Percentiles rank a stretch among this genome's conserved stretches.
Conservation (phyloP, 176 grass and related monocot genomes). For the Neostapfia colusana region DNA sequence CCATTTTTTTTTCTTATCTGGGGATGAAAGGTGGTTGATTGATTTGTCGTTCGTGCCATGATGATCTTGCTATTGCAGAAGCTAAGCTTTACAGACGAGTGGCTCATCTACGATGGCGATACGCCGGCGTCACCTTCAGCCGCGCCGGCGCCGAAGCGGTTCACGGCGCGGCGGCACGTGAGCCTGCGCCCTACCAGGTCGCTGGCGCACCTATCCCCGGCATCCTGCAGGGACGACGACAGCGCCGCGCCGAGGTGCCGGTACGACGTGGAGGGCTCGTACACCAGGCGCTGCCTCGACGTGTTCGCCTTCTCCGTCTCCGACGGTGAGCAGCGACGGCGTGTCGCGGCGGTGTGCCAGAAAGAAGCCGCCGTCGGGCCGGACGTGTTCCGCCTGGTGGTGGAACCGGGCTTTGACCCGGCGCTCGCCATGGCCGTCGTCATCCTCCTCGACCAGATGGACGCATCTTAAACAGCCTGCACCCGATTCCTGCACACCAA, state of each 20-base stretch:
- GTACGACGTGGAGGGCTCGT: slow-evolving; percentile 77
- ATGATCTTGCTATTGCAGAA: slow-evolving; percentile 44
- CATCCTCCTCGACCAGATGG: slow-evolving; percentile 76
- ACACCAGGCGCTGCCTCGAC: slow-evolving; percentile 56
- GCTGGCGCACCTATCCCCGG: slow-evolving; percentile 49
- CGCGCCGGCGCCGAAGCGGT: slow-evolving; percentile 38
- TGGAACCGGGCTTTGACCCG: slow-evolving; percentile 68
- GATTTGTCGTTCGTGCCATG: background rate
- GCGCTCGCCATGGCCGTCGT: slow-evolving; percentile 79
- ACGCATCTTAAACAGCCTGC: slow-evolving; percentile 2
- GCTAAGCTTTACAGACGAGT: slow-evolving; percentile 65
- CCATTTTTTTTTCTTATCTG: too few relatives aligned
- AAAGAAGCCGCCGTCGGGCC: slow-evolving; percentile 64
- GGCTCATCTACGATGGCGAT: slow-evolving; percentile 77
- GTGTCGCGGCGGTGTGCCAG: slow-evolving; percentile 52
- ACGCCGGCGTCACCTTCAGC: slow-evolving; percentile 29
- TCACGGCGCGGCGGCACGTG: slow-evolving; percentile 57
- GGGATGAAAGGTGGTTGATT: background rate
- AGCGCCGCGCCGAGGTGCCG: background rate
- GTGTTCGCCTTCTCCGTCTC: slow-evolving; percentile 45
- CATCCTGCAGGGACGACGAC: background rate
- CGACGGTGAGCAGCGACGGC: slow-evolving; percentile 32
- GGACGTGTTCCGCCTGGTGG: slow-evolving; percentile 72
- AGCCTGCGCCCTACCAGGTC: slow-evolving; percentile 41
- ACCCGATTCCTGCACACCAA: background rate